Percentiles rank a stretch among this genome's conserved stretches.
These are phyloP conservation scores for Neolentinus lepideus DNA, from an alignment of 1,284 basidiomycete genomes.

Conservation along the genomic window DNA sequence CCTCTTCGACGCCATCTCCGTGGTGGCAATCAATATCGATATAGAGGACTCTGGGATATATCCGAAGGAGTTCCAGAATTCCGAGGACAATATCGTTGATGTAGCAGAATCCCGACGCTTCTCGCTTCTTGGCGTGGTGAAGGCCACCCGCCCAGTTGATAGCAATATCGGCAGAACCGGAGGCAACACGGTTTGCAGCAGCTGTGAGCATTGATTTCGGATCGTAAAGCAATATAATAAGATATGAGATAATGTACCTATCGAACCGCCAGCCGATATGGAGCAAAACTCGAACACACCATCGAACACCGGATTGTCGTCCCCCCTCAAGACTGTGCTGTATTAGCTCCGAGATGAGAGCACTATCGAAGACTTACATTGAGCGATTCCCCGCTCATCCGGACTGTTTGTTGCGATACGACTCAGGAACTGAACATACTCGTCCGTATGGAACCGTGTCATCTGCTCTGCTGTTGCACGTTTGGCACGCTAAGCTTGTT, in stretches of 20 bases:
- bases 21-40: slow-evolving; percentile 99
- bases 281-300: slow-evolving; percentile 97
- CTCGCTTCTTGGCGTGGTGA: slow-evolving; percentile 97
- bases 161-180: slow-evolving; percentile 83
- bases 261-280: slow-evolving; percentile 92
- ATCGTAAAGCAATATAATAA: background rate
- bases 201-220: slow-evolving; percentile 33
- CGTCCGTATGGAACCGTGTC: slow-evolving; percentile 95
- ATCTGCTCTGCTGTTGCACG: slow-evolving; percentile 79
- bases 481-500: slow-evolving; percentile 59
- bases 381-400: slow-evolving; percentile 75
- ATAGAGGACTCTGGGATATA: slow-evolving; percentile 85
- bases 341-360: background rate
- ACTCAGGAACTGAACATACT: slow-evolving; percentile 90
- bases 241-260: slow-evolving; percentile 39
- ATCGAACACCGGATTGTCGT: slow-evolving; percentile 96
- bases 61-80: slow-evolving; percentile 82
- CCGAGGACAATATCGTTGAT: slow-evolving; percentile 94
- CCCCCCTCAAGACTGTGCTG: slow-evolving; percentile 72
- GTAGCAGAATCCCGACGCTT: slow-evolving; percentile 96
- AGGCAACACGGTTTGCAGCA: slow-evolving; percentile 78
- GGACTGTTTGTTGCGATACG: slow-evolving; percentile 86
- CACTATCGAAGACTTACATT: no score
- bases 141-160: slow-evolving; percentile 98
- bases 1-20: slow-evolving; percentile 98